Percentiles rank a stretch among this genome's conserved stretches.
phyloP scores from a whole-genome alignment of 345 rosid species.

The Crucihimalaya himalaica region DNA sequence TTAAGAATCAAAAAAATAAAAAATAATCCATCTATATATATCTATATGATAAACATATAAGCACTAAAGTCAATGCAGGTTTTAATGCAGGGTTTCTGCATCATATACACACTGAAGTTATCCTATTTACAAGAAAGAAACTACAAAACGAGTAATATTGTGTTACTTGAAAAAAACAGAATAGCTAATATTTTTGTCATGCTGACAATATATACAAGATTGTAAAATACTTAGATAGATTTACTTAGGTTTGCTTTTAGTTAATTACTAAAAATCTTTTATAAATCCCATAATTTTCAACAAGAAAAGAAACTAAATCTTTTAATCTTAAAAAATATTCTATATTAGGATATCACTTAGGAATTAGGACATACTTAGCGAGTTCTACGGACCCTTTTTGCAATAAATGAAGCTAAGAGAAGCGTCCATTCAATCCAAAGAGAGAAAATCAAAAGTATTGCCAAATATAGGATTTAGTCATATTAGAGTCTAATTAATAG shows the following conservation, averaged over 20 bases:
- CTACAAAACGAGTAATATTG: neutral
- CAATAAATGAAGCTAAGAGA: slow-evolving; percentile 19
- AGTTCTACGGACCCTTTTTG: neutral
- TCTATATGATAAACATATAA: neutral
- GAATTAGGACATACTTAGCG: too few relatives aligned
- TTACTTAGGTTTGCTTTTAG: too few relatives aligned
- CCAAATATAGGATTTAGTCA: slow-evolving; percentile 28
- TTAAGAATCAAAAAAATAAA: too few relatives aligned
- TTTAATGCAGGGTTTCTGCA: slow-evolving; percentile 23
- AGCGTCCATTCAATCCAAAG: neutral
- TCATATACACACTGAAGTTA: neutral
- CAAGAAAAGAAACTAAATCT: too few relatives aligned
- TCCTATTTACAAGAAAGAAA: neutral
- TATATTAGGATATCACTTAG: too few relatives aligned
- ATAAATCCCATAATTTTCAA: too few relatives aligned
- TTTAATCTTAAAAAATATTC: too few relatives aligned
- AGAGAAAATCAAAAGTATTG: neutral
- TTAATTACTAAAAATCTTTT: too few relatives aligned
- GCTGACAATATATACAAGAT: neutral
- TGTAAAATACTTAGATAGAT: neutral
- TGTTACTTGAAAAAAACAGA: neutral
- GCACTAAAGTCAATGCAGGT: slow-evolving; percentile 4
- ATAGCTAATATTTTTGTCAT: neutral
- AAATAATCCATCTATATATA: neutral
- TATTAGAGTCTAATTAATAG: slow-evolving; percentile 19